A percentile compares a stretch with the other conserved stretches of the same genome.
Evolutionary conservation across 208 protist species (phyloP).

Genomic region (Trypanosoma conorhini): DNA sequence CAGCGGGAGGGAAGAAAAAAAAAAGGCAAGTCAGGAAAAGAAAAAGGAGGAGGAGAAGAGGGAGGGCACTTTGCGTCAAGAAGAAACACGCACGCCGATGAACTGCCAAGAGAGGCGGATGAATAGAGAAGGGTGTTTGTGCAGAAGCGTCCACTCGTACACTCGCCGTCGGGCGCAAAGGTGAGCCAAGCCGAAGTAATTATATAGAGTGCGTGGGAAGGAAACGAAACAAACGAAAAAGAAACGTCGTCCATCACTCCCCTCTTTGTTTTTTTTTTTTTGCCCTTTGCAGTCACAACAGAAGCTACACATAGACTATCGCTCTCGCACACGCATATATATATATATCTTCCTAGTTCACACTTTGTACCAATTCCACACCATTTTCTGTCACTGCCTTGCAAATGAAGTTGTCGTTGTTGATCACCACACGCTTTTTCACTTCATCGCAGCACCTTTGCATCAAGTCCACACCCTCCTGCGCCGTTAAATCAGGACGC

Average conservation of each 20-base stretch:
- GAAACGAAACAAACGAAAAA: slow-evolving; percentile 1
- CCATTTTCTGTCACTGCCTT: slow-evolving; percentile 92
- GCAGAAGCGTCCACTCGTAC: neutral
- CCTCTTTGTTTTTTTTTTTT: too few species aligned
- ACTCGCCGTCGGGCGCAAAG: neutral
- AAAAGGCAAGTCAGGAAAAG: slow-evolving; percentile 17
- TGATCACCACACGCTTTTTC: slow-evolving; percentile 88
- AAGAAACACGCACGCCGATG: slow-evolving; percentile 2
- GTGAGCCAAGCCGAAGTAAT: neutral
- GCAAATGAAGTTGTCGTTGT: slow-evolving; percentile 87
- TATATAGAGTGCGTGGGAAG: neutral
- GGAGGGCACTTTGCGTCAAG: neutral
- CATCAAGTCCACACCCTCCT: slow-evolving; percentile 93
- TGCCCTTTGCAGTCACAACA: neutral
- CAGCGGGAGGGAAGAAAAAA: slow-evolving; percentile 12
- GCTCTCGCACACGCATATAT: neutral
- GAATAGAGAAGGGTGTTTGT: neutral
- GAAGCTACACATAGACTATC: slow-evolving; percentile 4
- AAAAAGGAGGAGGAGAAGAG: slow-evolving; percentile 13
- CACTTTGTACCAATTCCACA: slow-evolving; percentile 66
- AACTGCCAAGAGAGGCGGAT: neutral
- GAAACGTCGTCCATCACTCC: slow-evolving; percentile 2
- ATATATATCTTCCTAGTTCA: slow-evolving; percentile 41
- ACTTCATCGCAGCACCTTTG: slow-evolving; percentile 94
- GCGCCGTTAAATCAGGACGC: slow-evolving; percentile 86